Evolutionary conservation across 2,329 filamentous ascomycete species (phyloP), one percentile per base, ranked within the genome.

Genomic region (Myotisia sp.): DNA sequence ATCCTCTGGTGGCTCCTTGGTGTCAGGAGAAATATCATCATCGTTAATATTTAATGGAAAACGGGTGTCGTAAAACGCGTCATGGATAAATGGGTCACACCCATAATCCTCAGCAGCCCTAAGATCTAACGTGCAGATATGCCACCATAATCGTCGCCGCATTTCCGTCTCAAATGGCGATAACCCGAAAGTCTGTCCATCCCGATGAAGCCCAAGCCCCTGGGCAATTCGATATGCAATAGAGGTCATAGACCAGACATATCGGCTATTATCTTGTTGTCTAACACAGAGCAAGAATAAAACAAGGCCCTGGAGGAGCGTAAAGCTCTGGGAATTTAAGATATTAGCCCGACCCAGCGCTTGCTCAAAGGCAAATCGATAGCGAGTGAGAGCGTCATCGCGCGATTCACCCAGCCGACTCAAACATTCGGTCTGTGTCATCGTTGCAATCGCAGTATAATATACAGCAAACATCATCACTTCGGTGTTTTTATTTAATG

Each of bases 341-440:
- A 79, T 67, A 41, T 74, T 70, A 5, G 74, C 74, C 32, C 70
- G 63, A 3, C 75, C 69, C 28, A 79, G 56, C 2, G 71, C 71
- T 47, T 79, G 74, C 46, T 79, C 74, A 2, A 72, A 55, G 2
- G 65, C 74, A 46, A 76, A 75, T 6, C 74, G 68, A 48, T 76
- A 79, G 31, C 65, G 65, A 29, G 56, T 58, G 17, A 75, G 55
- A 5, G 68, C 48, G 1, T 55, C 43, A 5, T 55, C 44, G 36
- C 71, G 65, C 20, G 69, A 64, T 50, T 71, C 64, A 7, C 68
- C 67, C 23, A 75, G 58, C 14, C 55, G 49, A 9, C 50, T 43
- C 18, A 56, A 40, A 49, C 54, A 67, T 41, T 56, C 58, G 40
- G 60, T 58, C 37, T 44, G 49, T 26, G 42, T 56, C 53, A 54